Conservation (phyloP, 805 yeast species). For the Starmerella geochares region DNA sequence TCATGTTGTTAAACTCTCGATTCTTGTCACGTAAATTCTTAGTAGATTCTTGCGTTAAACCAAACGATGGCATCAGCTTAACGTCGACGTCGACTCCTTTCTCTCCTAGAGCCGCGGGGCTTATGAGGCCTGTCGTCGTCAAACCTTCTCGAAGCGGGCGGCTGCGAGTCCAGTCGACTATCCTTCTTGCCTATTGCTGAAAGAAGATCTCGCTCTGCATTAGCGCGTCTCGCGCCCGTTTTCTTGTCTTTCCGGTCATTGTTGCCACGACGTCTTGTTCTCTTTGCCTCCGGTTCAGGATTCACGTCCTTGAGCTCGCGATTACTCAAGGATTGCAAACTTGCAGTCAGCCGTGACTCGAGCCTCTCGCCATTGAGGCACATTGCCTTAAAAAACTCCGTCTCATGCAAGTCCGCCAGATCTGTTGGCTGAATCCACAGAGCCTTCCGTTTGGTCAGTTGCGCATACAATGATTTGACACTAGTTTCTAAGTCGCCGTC, state of each 20-base stretch:
- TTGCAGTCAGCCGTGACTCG: neutral
- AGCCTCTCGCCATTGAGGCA: neutral
- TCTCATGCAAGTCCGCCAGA: neutral
- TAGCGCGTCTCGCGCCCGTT: neutral
- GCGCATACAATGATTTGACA: constrained; percentile 23
- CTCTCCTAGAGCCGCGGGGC: neutral
- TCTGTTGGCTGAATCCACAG: neutral
- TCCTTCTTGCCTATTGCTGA: neutral
- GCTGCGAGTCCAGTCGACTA: neutral
- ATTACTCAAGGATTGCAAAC: neutral
- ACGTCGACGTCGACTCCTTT: neutral
- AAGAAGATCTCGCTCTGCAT: neutral
- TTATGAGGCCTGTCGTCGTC: neutral
- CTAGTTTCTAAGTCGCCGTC: constrained; percentile 20
- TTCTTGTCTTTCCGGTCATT: neutral
- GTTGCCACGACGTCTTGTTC: neutral
- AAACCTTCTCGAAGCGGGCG: neutral
- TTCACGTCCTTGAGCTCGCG: neutral
- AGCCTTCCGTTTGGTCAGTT: constrained; percentile 4
- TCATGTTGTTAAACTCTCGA: too few species aligned
- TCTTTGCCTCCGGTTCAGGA: neutral
- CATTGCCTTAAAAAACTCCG: neutral
- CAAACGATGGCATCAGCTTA: too few species aligned
- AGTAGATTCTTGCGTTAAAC: too few species aligned
- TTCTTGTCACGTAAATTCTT: too few species aligned